Evolutionary conservation across 179 eudicot genomes (phyloP).

Genomic region (Corrigiola litoralis): DNA sequence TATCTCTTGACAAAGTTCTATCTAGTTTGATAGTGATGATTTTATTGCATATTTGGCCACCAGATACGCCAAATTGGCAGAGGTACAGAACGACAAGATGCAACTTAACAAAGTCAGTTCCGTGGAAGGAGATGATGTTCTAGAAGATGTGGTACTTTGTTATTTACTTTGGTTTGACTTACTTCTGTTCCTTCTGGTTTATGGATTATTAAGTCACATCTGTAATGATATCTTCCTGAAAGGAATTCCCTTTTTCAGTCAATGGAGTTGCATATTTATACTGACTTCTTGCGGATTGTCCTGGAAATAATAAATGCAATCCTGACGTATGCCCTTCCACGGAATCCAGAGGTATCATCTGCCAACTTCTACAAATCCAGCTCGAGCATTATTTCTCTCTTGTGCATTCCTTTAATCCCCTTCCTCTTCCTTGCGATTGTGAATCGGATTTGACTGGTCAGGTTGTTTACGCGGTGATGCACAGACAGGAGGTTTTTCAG

Average conservation of each 20-base stretch:
- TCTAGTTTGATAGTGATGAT: background rate
- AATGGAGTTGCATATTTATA: conserved; percentile 81
- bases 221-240: conserved; percentile 2
- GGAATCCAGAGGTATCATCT: conserved; percentile 84
- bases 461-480: conserved; percentile 98
- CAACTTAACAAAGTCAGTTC: conserved; percentile 39
- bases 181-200: background rate
- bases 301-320: conserved; percentile 89
- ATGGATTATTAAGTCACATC: background rate
- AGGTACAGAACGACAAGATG: conserved; percentile 58
- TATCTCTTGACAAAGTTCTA: background rate
- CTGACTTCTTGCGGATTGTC: conserved; percentile 88
- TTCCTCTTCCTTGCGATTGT: conserved; percentile 6
- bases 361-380: background rate
- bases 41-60: background rate
- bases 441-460: conserved; percentile 25
- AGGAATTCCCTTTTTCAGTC: conserved; percentile 44
- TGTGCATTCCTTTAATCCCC: background rate
- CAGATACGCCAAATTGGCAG: conserved; percentile 85
- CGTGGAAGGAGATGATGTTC: conserved; percentile 47
- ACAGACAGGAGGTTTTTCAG: conserved; percentile 90
- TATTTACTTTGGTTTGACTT: conserved; percentile 1
- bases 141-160: conserved; percentile 61
- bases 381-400: background rate
- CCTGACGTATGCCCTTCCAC: conserved; percentile 81